Percentiles rank a stretch among this genome's conserved stretches.
Evolutionary conservation across 176 grass and related monocot species (phyloP).

Genomic region (Oryza coarctata): DNA sequence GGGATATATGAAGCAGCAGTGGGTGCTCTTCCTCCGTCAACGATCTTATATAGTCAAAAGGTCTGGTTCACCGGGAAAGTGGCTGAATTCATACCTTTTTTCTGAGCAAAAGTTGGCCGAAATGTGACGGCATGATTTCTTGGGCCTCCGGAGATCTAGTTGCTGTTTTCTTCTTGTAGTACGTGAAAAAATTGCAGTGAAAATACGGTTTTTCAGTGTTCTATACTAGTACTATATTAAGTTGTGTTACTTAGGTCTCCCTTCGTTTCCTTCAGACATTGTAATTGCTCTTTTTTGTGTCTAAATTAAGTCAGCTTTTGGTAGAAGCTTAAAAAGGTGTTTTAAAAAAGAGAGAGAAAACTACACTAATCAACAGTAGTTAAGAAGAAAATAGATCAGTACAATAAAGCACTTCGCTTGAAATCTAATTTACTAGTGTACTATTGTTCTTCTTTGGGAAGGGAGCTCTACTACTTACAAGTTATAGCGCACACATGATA

Average conservation of each 20-base stretch:
- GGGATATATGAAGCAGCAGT: not conserved
- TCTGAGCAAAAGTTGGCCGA: not conserved
- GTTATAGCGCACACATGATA: not conserved
- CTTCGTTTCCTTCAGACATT: not conserved
- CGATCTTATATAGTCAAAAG: not conserved
- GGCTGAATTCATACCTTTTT: not conserved
- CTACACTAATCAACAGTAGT: not conserved
- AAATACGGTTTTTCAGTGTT: not conserved
- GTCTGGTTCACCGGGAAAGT: not conserved
- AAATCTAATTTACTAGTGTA: slow-evolving; percentile 1
- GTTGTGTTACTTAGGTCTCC: not conserved
- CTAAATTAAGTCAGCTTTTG: not conserved
- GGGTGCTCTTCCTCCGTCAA: not conserved
- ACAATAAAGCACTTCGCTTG: slow-evolving; percentile 21
- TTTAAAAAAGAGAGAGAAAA: no score
- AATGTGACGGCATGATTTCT: slow-evolving; percentile 24
- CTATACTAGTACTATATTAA: not conserved
- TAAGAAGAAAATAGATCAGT: not conserved
- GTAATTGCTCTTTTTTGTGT: not conserved
- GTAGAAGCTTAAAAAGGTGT: not conserved
- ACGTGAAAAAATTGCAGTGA: not conserved
- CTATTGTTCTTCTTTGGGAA: not conserved
- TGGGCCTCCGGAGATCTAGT: not conserved
- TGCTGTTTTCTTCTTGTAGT: not conserved
- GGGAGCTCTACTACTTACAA: not conserved